Base-by-base conservation (phyloP, 805 yeast species). In the Yarrowia phangngaensis region DNA sequence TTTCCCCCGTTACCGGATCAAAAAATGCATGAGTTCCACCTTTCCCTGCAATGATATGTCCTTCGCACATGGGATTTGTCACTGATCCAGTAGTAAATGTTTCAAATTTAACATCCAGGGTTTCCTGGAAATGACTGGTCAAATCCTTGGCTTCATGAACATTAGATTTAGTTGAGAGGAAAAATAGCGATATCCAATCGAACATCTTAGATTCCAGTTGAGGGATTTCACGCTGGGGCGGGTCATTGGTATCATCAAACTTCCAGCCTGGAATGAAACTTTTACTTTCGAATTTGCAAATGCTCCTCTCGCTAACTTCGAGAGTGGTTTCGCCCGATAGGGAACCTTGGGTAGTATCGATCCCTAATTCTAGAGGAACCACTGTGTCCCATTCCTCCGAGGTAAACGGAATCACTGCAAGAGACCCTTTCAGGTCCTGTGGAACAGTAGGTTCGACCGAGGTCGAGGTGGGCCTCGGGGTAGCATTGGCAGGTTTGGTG, bases 191-290 rank as follows among this genome's bases (percentile, higher is more conserved):
- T 9, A 38, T 12, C 45, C 45, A 38, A 12, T 27, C 24, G 6
- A 24, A 35, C 8, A 20, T 8, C 9, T 12, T 9, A 3, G 30
- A 23, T 4, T 29, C 16, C 5, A 12, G 16, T 6, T 5, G 8
- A 4, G 43, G 14, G 16, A 3, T 2, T 14, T 15, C 41, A 12
- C 22, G 11, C 3, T 8, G 6, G 3, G 29, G 4, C 15, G 29
- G n/a, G 17, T 35, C 43, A 12, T 22, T 13, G 15, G 41, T 16
- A 23, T 35, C 41, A 7, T 23, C 22, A 12, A 15, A 6, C 23
- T 16, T 7, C 43, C 43, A 35, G n/a, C 43, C 43, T 13, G 43
- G 31, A 24, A 35, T 35, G 27, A 14, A 4, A n/a, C n/a, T n/a
- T n/a, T n/a, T n/a, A n/a, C 14, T 33, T 11, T 14, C n/a, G 1